A percentile compares a stretch with the other conserved stretches of the same genome.
Evolutionary conservation across 345 rosid genomes (phyloP).

Genomic region (Acer yangbiense): DNA sequence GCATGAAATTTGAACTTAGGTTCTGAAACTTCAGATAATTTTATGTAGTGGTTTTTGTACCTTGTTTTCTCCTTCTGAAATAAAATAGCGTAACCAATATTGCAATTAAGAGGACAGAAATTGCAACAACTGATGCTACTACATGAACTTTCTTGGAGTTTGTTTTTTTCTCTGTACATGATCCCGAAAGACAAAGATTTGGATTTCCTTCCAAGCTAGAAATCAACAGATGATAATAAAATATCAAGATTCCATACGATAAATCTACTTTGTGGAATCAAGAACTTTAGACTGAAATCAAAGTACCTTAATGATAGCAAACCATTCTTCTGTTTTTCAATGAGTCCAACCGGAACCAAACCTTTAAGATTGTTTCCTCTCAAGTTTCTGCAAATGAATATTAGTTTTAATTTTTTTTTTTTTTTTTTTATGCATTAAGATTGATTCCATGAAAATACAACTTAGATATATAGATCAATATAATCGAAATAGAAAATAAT

Average conservation of each 20-base stretch:
- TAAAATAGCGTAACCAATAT: slow-evolving; percentile 20
- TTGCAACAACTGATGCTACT: slow-evolving; percentile 26
- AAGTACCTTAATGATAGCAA: slow-evolving; percentile 25
- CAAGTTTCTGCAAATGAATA: slow-evolving; percentile 37
- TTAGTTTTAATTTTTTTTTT: too few relatives aligned
- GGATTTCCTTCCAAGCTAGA: slow-evolving; percentile 11
- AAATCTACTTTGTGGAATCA: too few relatives aligned
- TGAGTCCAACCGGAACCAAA: slow-evolving; percentile 36
- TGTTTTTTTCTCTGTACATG: slow-evolving; percentile 30
- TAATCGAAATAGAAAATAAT: too few relatives aligned
- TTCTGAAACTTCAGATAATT: neutral
- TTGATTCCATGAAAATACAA: too few relatives aligned
- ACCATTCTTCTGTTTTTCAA: slow-evolving; percentile 29
- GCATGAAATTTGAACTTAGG: too few relatives aligned
- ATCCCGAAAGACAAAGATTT: neutral
- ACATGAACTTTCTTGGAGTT: slow-evolving; percentile 10
- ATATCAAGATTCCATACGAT: neutral
- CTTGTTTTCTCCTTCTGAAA: slow-evolving; percentile 28
- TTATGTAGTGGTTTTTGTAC: slow-evolving; percentile 2
- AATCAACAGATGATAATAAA: neutral
- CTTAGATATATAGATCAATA: too few relatives aligned
- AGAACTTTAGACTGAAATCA: neutral
- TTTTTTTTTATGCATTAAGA: too few relatives aligned
- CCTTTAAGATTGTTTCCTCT: slow-evolving; percentile 45
- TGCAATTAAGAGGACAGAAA: slow-evolving; percentile 27